Percentiles rank a stretch among this genome's conserved stretches.
Evolutionary conservation across 2,329 filamentous ascomycete genomes (phyloP).

Genomic region (Calonectria hawksworthii): DNA sequence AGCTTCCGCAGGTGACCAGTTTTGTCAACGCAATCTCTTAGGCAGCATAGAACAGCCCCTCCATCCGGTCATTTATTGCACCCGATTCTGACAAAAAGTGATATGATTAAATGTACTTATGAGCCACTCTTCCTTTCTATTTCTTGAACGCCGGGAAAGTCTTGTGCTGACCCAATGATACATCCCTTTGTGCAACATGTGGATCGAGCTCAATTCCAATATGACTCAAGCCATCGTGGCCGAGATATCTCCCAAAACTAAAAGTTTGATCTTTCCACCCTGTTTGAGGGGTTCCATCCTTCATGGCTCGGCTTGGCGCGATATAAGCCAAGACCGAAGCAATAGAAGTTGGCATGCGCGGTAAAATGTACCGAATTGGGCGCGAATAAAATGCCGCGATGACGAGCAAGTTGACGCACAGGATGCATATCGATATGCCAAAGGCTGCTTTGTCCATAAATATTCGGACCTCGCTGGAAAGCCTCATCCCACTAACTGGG

Average conservation of each 20-base stretch:
- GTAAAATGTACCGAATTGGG: neutral
- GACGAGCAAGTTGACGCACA: neutral
- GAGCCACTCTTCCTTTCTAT: no score
- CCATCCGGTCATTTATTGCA: no score
- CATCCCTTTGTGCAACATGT: neutral
- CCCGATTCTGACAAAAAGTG: no score
- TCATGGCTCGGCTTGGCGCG: conserved; percentile 1
- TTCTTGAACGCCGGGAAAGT: no score
- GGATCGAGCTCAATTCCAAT: conserved; percentile 19
- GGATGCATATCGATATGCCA: neutral
- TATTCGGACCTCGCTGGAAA: neutral
- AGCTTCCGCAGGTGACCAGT: no score
- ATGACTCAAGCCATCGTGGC: neutral
- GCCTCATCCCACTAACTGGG: neutral
- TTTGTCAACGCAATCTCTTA: no score
- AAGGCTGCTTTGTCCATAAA: neutral
- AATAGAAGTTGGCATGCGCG: neutral
- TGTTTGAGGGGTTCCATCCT: neutral
- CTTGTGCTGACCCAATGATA: neutral
- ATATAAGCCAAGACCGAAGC: conserved; percentile 11
- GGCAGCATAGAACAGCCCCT: no score
- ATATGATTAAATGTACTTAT: no score
- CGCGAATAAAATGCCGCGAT: neutral
- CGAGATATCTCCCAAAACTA: conserved; percentile 20
- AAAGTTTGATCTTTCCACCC: conserved; percentile 2